Percentiles rank a stretch among this genome's conserved stretches.
Evolutionary conservation across 306 rosid genomes (phyloP).

Genomic region (Trifolium pratense): DNA sequence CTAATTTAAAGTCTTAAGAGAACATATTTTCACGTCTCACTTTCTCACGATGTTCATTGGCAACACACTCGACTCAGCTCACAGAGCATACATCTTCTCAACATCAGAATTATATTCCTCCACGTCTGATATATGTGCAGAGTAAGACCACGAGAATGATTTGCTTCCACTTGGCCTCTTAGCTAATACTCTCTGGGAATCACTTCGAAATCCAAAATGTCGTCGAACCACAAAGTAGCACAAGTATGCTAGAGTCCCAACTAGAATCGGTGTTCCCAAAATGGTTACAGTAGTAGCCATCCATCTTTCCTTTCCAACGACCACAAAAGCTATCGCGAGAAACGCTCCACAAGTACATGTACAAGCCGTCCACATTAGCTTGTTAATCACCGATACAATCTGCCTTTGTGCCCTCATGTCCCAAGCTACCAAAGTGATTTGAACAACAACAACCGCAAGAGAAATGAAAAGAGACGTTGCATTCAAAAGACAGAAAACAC

Average conservation of each 20-base stretch:
- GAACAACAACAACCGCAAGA: conserved; percentile 91
- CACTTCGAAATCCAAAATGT: conserved; percentile 65
- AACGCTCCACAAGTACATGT: conserved; percentile 88
- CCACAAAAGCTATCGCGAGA: conserved; percentile 75
- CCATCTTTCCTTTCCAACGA: conserved; percentile 79
- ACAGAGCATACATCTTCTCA: conserved; percentile 76
- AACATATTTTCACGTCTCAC: conserved; percentile 16
- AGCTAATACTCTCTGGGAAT: conserved; percentile 69
- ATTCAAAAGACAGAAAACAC: conserved; percentile 75
- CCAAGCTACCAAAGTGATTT: conserved; percentile 98
- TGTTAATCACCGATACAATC: conserved; percentile 91
- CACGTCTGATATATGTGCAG: conserved; percentile 71
- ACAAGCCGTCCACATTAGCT: conserved; percentile 94
- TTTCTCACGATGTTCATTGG: conserved; percentile 1
- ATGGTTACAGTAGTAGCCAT: conserved; percentile 75
- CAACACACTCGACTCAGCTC: background rate
- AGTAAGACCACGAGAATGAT: conserved; percentile 87
- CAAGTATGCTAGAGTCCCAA: conserved; percentile 84
- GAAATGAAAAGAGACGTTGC: conserved; percentile 88
- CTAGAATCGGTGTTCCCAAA: conserved; percentile 72
- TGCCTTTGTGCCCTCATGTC: conserved; percentile 87
- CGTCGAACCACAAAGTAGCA: conserved; percentile 77
- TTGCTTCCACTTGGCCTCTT: conserved; percentile 77
- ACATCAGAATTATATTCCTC: conserved; percentile 74
- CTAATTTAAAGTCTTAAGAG: too few relatives aligned